Evolutionary conservation across 2,329 filamentous ascomycete genomes (phyloP).

Genomic region (Balansia obtecta): DNA sequence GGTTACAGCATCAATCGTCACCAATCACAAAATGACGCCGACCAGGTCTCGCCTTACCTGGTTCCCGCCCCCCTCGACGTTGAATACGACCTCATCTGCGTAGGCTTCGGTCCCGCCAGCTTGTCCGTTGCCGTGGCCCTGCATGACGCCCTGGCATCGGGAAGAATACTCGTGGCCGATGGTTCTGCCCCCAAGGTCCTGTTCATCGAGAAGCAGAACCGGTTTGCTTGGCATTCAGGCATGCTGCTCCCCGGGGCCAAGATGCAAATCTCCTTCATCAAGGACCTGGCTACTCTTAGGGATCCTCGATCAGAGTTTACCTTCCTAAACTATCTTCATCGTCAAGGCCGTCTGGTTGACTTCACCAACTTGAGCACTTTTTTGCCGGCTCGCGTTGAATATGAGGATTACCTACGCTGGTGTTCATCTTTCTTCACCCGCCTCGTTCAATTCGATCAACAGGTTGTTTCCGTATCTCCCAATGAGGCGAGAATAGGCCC

Average conservation of each 20-base stretch:
- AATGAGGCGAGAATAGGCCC: constrained; percentile 27
- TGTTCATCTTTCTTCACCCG: constrained; percentile 69
- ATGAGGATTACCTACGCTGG: constrained; percentile 93
- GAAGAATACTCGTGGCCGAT: constrained; percentile 27
- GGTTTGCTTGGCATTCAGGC: constrained; percentile 86
- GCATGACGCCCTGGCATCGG: constrained; percentile 58
- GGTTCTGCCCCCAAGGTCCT: constrained; percentile 53
- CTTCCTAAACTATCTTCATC: constrained; percentile 87
- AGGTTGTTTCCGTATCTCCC: constrained; percentile 61
- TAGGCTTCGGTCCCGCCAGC: constrained; percentile 88
- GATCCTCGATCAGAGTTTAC: constrained; percentile 87
- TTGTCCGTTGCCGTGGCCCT: constrained; percentile 81
- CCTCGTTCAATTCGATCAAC: constrained; percentile 61
- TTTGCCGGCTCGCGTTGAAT: constrained; percentile 73
- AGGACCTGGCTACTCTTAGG: constrained; percentile 82
- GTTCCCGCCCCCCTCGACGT: constrained; percentile 44
- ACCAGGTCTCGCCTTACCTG: constrained; percentile 22
- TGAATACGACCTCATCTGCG: constrained; percentile 74
- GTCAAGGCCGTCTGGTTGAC: constrained; percentile 67
- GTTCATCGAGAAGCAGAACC: constrained; percentile 75
- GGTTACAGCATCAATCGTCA: constrained; percentile 7
- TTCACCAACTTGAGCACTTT: constrained; percentile 90
- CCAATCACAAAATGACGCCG: constrained; percentile 13
- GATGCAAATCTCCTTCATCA: constrained; percentile 98
- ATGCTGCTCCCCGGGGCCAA: constrained; percentile 89